Conservation (phyloP, 306 rosid genomes). For the Cicer chorassanicum region DNA sequence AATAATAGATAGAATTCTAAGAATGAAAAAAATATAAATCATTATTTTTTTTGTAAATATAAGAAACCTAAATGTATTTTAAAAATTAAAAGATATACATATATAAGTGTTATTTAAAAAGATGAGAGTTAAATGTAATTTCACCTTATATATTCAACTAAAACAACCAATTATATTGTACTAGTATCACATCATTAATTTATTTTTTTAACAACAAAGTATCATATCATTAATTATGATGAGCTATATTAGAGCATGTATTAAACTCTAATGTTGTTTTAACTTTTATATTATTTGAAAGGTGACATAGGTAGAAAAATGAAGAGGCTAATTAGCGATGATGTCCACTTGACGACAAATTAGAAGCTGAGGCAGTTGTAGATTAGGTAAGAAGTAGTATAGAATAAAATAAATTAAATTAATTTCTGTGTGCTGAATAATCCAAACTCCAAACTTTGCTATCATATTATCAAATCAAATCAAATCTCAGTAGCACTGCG, state of each 20-base stretch:
- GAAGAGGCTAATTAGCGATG: slow-evolving; percentile 25
- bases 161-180: not conserved
- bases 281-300: not conserved
- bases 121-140: too few relatives aligned
- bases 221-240: too few relatives aligned
- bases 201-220: too few relatives aligned
- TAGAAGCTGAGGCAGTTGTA: slow-evolving; percentile 42
- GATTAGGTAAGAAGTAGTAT: not conserved
- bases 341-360: slow-evolving; percentile 37
- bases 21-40: too few relatives aligned
- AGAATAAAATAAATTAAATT: not conserved
- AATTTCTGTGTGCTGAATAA: slow-evolving; percentile 27
- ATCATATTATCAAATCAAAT: slow-evolving; percentile 14
- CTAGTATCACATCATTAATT: too few relatives aligned
- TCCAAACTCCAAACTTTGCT: slow-evolving; percentile 34
- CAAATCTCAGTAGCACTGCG: slow-evolving; percentile 44
- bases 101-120: too few relatives aligned
- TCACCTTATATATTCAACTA: too few relatives aligned
- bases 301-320: slow-evolving; percentile 15
- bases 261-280: not conserved
- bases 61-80: too few relatives aligned
- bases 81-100: too few relatives aligned
- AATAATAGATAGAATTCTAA: too few relatives aligned
- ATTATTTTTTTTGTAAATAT: too few relatives aligned
- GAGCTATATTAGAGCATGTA: too few relatives aligned